phyloP scores from a whole-genome alignment of 2,329 filamentous ascomycete genomes.

The Paecilomyces dactylethromorphus region DNA sequence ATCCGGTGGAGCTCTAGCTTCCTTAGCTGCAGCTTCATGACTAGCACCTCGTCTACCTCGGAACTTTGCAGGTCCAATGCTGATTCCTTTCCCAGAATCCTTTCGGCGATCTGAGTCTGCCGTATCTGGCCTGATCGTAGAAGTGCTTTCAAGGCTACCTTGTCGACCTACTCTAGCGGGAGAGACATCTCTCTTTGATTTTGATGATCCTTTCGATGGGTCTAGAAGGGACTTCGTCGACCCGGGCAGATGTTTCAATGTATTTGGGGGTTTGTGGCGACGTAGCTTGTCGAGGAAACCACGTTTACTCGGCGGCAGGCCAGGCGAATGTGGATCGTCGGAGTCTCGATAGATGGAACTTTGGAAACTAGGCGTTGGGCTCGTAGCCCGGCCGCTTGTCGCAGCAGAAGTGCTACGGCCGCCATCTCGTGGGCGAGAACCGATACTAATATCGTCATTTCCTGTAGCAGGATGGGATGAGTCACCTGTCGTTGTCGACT shows the following conservation, averaged over 20 bases:
- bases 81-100: constrained; percentile 26
- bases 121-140: constrained; percentile 11
- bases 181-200: constrained; percentile 25
- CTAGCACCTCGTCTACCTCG: constrained; percentile 25
- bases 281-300: constrained; percentile 50
- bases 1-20: constrained; percentile 41
- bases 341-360: constrained; percentile 48
- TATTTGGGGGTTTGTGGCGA: constrained; percentile 38
- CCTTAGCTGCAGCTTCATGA: constrained; percentile 22
- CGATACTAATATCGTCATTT: constrained; percentile 63
- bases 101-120: constrained; percentile 33
- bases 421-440: constrained; percentile 47
- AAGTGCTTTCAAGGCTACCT: constrained; percentile 27
- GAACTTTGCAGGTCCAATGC: constrained; percentile 26
- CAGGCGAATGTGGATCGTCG: constrained; percentile 30
- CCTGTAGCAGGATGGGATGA: constrained; percentile 65
- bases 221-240: constrained; percentile 22
- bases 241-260: constrained; percentile 24
- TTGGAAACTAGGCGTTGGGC: constrained; percentile 71
- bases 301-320: constrained; percentile 32
- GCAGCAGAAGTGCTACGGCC: constrained; percentile 37
- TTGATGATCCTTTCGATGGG: constrained; percentile 16
- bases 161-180: constrained; percentile 25
- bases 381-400: constrained; percentile 60
- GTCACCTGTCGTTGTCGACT: constrained; percentile 35